Conservation (phyloP, 306 rosid species). For the Sindora glabra region DNA sequence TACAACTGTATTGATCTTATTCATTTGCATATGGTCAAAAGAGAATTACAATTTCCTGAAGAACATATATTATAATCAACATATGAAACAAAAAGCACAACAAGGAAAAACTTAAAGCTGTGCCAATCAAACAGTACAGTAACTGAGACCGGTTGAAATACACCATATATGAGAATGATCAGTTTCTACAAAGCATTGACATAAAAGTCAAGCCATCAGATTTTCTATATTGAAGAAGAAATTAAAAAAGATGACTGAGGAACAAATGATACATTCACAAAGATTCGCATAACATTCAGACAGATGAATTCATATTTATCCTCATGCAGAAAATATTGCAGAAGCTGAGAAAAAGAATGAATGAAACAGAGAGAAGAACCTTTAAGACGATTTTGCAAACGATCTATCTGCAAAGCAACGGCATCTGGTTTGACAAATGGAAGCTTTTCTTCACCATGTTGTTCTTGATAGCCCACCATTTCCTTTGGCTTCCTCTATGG, state of each 20-base stretch:
- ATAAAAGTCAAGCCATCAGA: too few species aligned
- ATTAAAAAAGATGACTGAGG: too few species aligned
- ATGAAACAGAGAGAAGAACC: constrained; percentile 33
- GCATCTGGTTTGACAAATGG: constrained; percentile 46
- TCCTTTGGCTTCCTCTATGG: background rate
- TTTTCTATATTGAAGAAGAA: too few species aligned
- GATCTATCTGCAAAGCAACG: constrained; percentile 59
- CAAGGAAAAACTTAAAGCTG: background rate
- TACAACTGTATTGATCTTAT: background rate
- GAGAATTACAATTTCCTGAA: background rate
- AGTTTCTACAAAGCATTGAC: too few species aligned
- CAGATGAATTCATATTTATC: background rate
- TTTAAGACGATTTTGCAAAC: constrained; percentile 57
- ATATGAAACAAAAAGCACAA: background rate
- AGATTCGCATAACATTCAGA: background rate
- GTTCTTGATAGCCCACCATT: constrained; percentile 54
- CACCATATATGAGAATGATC: background rate
- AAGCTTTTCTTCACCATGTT: constrained; percentile 38
- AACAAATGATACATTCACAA: too few species aligned
- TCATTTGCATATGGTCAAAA: background rate
- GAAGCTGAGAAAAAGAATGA: background rate
- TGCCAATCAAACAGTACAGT: background rate
- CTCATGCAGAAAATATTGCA: background rate
- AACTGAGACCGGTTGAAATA: background rate
- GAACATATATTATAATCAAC: background rate